Base-by-base conservation (phyloP, 345 rosid genomes). In the thale cress (Arabidopsis thaliana) region DNA sequence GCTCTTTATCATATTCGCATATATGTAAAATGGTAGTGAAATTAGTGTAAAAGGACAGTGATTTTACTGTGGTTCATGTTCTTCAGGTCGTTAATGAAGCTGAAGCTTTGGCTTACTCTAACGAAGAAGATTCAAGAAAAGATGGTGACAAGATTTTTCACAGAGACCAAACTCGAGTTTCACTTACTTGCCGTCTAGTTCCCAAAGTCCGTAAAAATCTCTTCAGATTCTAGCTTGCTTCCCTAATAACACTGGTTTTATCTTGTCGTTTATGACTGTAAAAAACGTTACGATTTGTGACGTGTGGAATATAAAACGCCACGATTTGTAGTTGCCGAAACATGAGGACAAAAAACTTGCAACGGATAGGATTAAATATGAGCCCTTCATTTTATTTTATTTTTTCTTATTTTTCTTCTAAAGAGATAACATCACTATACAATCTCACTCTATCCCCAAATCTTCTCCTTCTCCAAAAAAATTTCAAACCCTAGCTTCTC, bases 201-300 rank as follows among this genome's bases (percentile, higher is more conserved):
- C 77, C 82, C 75, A 90, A 90, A 87, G 98, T 93, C 83, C 95
- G 79, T 67, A 86, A 86, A 67, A 88, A 84, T 41, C 78, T 90
- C 32, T 90, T 90, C 85, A 88, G 75, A 85, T 80, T 90, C 77
- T 89, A 38, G 42, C 41, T 37, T 37, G 41, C 41, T 37, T 37
- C 11, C 41, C 41, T 37, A 8, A 7, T 8, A 10, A 37, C 41
- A 7, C 10, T 37, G 41, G 41, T 37, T 37, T 40, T 11, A n/a
- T 11, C 45, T 4, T 12, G n/a, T 12, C n/a, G 6, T 41, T 41
- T 41, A 12, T 41, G 14, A 4, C 14, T 12, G 32, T 28, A 3
- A 28, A 28, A 28, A 36, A 36, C 7, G 38, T 7, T 8, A 36
- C 38, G 38, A 36, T 36, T 36, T 36, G 38, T 36, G 8, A 36